Evolutionary conservation across 371 early-diverging fungal genomes (phyloP), one percentile per base, ranked within the genome.

Genomic region (Apophysomyces ossiformis): DNA sequence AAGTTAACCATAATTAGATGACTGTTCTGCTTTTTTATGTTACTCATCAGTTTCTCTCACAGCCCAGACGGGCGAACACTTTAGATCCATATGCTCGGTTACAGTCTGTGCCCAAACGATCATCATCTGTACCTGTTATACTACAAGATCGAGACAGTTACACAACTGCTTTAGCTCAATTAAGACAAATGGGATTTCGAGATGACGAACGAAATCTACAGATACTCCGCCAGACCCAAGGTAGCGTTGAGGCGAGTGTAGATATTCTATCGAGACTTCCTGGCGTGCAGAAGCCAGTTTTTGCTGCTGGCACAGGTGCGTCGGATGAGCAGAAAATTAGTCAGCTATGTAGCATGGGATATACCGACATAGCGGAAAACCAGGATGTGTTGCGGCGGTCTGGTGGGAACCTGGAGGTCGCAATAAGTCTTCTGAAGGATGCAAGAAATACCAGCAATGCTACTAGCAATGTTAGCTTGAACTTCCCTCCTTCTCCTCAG

Each of bases 161-260:
- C 16, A 38, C 57, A 12, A 32, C 50, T 0, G 62, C 41, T 26
- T 36, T 73, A 36, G 64, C 61, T 7, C 60, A 71, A 38, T 68
- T 92, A 58, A 83, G 79, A 16, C 89, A 91, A 37, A 89, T 96
- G 92, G 96, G 96, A 21, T 96, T 90, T 63, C 81, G 74, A 36
- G 87, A 91, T 63, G 84, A 84, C 0, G 69, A 75, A 11, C 81
- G 77, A 63, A 92, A 87, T 64, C 76, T 75, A 11, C 83, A 81
- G 61, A 89, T 89, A 4, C 78, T 92, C 43, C 71, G 77, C n/a
- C 79, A 84, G 46, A 87, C 91, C n/a, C 84, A 88, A 36, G 95
- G 95, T 36, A 86, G 87, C 56, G 65, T 96, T 9, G 87, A 89
- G 18, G 77, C 81, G 11, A 90, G 95, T 7, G 79, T 94, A 35